These are phyloP conservation scores for Hymenoscyphus scutula DNA, from an alignment of 2,329 filamentous ascomycete species.

Conservation along the genomic window DNA sequence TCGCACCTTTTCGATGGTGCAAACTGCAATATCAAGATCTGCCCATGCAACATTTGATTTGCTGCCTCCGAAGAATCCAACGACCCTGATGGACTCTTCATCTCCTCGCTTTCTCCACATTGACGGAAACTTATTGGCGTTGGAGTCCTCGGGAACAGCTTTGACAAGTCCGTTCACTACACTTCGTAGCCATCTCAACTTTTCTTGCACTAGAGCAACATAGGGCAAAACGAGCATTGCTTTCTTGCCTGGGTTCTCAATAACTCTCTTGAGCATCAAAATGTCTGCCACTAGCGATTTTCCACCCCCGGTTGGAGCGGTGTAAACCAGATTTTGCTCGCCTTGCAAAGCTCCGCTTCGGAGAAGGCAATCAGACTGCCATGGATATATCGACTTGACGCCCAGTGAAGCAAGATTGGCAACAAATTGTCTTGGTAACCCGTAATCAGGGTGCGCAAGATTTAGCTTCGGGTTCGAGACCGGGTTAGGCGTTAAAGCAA, in stretches of 20 bases:
- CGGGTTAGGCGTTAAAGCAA: conserved; percentile 54
- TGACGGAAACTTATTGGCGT: conserved; percentile 32
- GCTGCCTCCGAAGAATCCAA: conserved; percentile 73
- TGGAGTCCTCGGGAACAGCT: conserved; percentile 22
- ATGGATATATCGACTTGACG: conserved; percentile 73
- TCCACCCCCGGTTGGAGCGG: conserved; percentile 73
- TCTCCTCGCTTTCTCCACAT: conserved; percentile 55
- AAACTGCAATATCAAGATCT: conserved; percentile 75
- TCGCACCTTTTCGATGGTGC: conserved; percentile 72
- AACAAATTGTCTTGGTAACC: conserved; percentile 57
- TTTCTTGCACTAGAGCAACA: conserved; percentile 77
- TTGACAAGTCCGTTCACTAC: conserved; percentile 58
- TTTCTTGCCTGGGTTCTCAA: conserved; percentile 63
- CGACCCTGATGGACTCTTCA: conserved; percentile 60
- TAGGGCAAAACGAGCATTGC: conserved; percentile 73
- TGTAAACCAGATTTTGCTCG: conserved; percentile 71
- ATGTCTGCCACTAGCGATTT: conserved; percentile 74
- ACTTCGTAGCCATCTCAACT: conserved; percentile 69
- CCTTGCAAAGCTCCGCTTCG: conserved; percentile 64
- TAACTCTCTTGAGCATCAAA: conserved; percentile 68
- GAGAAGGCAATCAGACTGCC: conserved; percentile 73
- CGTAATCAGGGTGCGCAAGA: conserved; percentile 62
- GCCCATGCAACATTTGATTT: conserved; percentile 65
- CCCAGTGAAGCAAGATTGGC: conserved; percentile 64
- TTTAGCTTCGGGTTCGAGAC: conserved; percentile 55